These are phyloP conservation scores for Stephanodiscus triporus DNA, from an alignment of 108 stramenopile species.

Conservation along the genomic window DNA sequence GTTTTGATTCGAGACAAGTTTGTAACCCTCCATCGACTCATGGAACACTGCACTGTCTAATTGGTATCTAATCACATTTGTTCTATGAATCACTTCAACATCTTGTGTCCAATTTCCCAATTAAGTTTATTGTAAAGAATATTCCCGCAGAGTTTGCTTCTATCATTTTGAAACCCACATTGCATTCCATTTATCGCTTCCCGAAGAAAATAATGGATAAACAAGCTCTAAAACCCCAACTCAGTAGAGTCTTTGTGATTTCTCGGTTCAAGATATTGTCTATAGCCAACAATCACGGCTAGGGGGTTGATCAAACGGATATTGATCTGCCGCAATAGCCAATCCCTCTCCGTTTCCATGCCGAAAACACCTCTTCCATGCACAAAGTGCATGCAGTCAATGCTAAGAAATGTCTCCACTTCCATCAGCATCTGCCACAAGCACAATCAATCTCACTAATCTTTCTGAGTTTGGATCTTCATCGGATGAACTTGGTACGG, in stretches of 20 bases:
- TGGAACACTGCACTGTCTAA: constrained; percentile 52
- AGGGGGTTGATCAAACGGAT: background rate
- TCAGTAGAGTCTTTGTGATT: constrained; percentile 26
- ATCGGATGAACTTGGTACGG: no score
- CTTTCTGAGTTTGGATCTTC: no score
- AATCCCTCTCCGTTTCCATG: background rate
- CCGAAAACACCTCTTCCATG: constrained; percentile 38
- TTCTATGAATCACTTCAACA: constrained; percentile 79
- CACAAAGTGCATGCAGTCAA: constrained; percentile 54
- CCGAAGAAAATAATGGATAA: constrained; percentile 30
- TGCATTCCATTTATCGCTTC: constrained; percentile 66
- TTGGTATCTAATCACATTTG: constrained; percentile 47
- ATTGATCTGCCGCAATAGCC: background rate
- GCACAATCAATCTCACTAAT: constrained; percentile 21
- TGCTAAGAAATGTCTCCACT: constrained; percentile 65
- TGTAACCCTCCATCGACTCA: constrained; percentile 84
- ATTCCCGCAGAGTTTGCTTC: constrained; percentile 52
- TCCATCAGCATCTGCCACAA: constrained; percentile 84
- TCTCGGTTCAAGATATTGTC: constrained; percentile 8
- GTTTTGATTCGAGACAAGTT: constrained; percentile 51
- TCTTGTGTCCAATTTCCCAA: constrained; percentile 76
- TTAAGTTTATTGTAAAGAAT: constrained; percentile 60
- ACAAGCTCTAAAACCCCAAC: constrained; percentile 44
- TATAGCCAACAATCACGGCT: constrained; percentile 35
- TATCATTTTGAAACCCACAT: constrained; percentile 84